Percentiles rank a stretch among this genome's conserved stretches.
These are phyloP conservation scores for Fragaria nilgerrensis DNA, from an alignment of 306 rosid species.

Conservation along the genomic window DNA sequence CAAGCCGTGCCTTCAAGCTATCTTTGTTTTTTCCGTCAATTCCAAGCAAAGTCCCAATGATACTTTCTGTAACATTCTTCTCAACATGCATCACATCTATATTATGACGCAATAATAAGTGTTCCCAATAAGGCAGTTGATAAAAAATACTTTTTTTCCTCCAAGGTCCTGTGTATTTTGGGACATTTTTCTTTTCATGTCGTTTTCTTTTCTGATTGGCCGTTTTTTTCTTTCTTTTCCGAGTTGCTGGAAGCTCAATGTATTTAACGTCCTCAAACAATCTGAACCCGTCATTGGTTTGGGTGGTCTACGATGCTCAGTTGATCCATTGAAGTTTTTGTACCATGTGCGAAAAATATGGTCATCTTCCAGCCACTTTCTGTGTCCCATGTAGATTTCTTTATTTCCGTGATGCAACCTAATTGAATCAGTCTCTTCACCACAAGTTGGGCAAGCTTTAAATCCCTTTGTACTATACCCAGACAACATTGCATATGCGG, in stretches of 20 bases:
- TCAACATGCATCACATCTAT: background rate
- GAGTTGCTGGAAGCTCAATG: background rate
- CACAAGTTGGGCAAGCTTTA: too few relatives aligned
- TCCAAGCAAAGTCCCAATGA: background rate
- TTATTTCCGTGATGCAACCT: too few relatives aligned
- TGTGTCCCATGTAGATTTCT: too few relatives aligned
- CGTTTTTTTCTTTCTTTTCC: background rate
- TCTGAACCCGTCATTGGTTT: background rate
- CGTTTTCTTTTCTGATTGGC: background rate
- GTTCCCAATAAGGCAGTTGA: background rate
- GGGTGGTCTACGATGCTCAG: background rate
- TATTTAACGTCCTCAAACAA: background rate
- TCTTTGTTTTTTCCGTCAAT: background rate
- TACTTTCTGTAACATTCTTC: background rate
- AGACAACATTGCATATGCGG: background rate
- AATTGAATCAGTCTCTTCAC: too few relatives aligned
- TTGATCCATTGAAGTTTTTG: background rate
- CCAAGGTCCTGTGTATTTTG: background rate
- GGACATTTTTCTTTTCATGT: background rate
- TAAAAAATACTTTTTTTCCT: background rate
- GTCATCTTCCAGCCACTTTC: too few relatives aligned
- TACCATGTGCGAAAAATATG: too few relatives aligned
- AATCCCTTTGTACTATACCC: background rate
- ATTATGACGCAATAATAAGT: background rate
- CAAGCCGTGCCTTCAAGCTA: background rate